Base-by-base conservation (phyloP, 768 basidiomycete genomes). In the Tubosaeta brunneosetosa region DNA sequence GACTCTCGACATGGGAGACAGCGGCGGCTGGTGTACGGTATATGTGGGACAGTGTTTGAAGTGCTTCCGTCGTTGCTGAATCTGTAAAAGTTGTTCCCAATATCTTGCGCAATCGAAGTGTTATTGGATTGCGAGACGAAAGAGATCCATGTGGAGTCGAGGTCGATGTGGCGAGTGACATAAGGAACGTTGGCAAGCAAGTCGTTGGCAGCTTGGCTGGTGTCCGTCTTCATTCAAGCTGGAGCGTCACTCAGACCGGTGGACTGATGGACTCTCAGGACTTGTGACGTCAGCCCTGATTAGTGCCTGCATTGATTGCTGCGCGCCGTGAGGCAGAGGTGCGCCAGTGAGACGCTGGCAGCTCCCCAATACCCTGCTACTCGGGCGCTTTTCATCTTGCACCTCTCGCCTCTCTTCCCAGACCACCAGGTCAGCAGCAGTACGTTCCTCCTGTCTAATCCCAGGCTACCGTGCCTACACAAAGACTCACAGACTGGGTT, bases 101-200 rank as follows among this genome's bases (percentile, higher is more conserved):
- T 55, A 94, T 86, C 70, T 97, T 97, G 70, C 92, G 94, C n/a
- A 95, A 73, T 11, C 94, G 79, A 1, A 88, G 71, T n/a, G 91
- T 83, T 37, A 94, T 78, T 2, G 94, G 92, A 61, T 88, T 89
- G 54, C 82, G 78, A 44, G 63, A 22, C 8, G 59, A 44, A 25
- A 52, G 29, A 17, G 19, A 25, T 19, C 27, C 59, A 61, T 64
- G 55, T 43, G 14, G 31, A 14, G 59, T 45, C 14, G 47, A 33
- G 11, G 53, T 31, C 17, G 51, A 25, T n/a, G 44, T 44, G 11
- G 33, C 44, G 44, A 61, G 57, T 19, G 55, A 55, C 59, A 55
- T 57, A 29, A 29, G 22, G 22, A 22, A 22, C 22, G 22, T 22
- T n/a, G n/a, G n/a, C 22, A 22, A 1, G 22, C 22, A n/a, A n/a